Percentiles rank a stretch among this genome's conserved stretches.
These are phyloP conservation scores for Gentiana straminea DNA, from an alignment of 257 asterid genomes.

Conservation along the genomic window DNA sequence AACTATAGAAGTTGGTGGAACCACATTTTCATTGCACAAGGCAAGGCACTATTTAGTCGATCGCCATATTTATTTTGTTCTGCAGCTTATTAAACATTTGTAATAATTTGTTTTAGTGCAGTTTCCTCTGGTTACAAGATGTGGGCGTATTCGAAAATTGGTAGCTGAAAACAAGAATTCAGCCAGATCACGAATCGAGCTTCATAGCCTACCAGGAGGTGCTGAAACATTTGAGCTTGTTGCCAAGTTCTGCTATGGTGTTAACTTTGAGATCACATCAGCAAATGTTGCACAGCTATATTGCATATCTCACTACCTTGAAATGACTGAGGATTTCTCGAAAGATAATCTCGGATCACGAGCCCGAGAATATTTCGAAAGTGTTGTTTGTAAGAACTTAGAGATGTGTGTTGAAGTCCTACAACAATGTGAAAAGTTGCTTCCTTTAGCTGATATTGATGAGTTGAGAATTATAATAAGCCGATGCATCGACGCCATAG, in stretches of 20 bases:
- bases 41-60: slow-evolving; percentile 20
- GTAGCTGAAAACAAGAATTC: slow-evolving; percentile 73
- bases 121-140: slow-evolving; percentile 93
- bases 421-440: slow-evolving; percentile 65
- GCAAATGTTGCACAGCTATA: slow-evolving; percentile 70
- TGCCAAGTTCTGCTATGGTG: slow-evolving; percentile 86
- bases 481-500: slow-evolving; percentile 74
- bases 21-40: slow-evolving; percentile 74
- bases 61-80: too few relatives aligned
- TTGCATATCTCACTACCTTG: slow-evolving; percentile 80
- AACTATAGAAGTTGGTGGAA: slow-evolving; percentile 69
- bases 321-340: slow-evolving; percentile 82
- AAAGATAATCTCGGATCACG: slow-evolving; percentile 64
- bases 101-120: slow-evolving; percentile 20
- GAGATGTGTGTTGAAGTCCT: slow-evolving; percentile 89
- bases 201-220: slow-evolving; percentile 80
- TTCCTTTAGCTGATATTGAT: slow-evolving; percentile 63
- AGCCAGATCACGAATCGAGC: slow-evolving; percentile 56
- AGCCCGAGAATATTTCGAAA: slow-evolving; percentile 67
- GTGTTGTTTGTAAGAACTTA: slow-evolving; percentile 57
- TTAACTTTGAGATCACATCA: slow-evolving; percentile 80
- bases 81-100: neutral
- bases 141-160: slow-evolving; percentile 76
- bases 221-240: slow-evolving; percentile 78
- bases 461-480: slow-evolving; percentile 55